Base-by-base conservation (phyloP, 176 grass and related monocot species). In the Canna indica region DNA sequence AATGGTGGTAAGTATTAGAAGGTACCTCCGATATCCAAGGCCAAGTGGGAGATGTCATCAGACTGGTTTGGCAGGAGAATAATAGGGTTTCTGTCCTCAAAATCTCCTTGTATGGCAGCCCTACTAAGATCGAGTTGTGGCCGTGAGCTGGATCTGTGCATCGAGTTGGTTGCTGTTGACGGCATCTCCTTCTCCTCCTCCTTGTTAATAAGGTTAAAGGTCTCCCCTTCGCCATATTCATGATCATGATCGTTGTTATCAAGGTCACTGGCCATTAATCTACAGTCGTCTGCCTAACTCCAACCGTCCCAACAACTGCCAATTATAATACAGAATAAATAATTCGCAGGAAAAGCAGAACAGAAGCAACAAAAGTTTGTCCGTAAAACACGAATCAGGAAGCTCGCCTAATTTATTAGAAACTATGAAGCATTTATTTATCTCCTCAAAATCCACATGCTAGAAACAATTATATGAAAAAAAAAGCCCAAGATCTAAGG, bases 11-110 rank as follows among this genome's bases (percentile, higher is more conserved):
- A 7, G 31, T 5, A 67, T 4, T n/a, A 42, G 71, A 47, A 41
- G 79, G 17, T 86, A 97, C 94, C 94, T 75, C 94, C 89, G 68
- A 97, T 87, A 73, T 97, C 89, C 41, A 97, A 84, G 48, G 89
- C 89, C 77, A 97, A 88, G 79, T 92, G 94, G 26, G 89, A 97
- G 48, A 92, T 92, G 74, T 97, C 94, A 80, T 97, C 94, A 17
- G 89, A 92, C 69, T 97, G 94, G 69, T 97, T 97, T 14, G 93
- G 93, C 72, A 97, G 75, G n/a, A 97, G 83, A 64, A 92, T 97
- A 29, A 75, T 85, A 17, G 94, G 94, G 66, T 97, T 83, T 76
- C 82, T 76, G 36, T 93, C 94, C 82, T 97, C 94, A 36, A 83
- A 78, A 52, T 85, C 90, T 32, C 89, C 94, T 69, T 97, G 89